Base-by-base conservation (phyloP, 2,329 filamentous ascomycete species). In the Aspergillus tanneri region DNA sequence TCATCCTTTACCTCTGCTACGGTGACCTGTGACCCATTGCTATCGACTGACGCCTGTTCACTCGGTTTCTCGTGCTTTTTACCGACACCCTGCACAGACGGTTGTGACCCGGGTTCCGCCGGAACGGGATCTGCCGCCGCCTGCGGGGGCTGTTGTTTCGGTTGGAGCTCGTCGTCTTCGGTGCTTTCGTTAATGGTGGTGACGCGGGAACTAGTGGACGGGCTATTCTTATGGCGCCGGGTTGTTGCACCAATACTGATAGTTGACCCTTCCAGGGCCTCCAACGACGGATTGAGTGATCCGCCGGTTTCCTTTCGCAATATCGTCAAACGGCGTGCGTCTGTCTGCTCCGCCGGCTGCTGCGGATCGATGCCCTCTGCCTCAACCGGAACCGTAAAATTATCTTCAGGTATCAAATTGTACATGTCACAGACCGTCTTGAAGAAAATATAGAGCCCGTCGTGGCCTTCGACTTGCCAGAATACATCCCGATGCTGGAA, bases 381-480 rank as follows among this genome's bases (percentile, higher is more conserved):
- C 69, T 97, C 92, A 2, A 88, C 83, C 1, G 93, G 92, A 36
- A 99, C 84, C 51, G 95, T 97, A 73, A 97, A 96, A 66, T 95
- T 96, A 72, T 97, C 93, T 42, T 89, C 85, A 1, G 90, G 90
- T 23, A 99, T 84, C 51, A 97, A 78, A 58, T 87, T 86, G 70
- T 96, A 96, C 59, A 86, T 80, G 67, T 99, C 93, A 70, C 92
- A 97, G 18, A 97, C 91, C 0, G 87, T 93, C 78, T 96, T 97
- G 79, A 97, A 99, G 63, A 99, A 86, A 49, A 95, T 83, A 67
- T 99, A 99, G 9, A 99, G 75, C 0, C 93, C 93, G n/a, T 89
- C 90, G 66, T 90, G 84, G 8, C 83, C 82, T 72, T 99, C 93
- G 1, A 97, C 86, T 32, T 88, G 84, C 90, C 92, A 97, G 69